Base-by-base conservation (phyloP, 345 rosid genomes). In the Microcos paniculata region DNA sequence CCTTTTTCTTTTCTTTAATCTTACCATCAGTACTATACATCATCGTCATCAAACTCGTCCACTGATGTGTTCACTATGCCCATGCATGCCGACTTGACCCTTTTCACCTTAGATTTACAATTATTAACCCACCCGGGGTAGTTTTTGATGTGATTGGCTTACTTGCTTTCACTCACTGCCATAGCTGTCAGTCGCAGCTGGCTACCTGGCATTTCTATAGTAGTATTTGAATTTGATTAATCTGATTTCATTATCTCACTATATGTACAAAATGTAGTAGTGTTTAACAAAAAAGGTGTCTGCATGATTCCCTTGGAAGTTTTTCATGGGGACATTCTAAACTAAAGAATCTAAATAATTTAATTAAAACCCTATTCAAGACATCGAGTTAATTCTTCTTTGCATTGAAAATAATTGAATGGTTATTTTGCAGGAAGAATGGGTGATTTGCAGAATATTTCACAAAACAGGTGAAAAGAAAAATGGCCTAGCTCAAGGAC, bases 361-460 rank as follows among this genome's bases (percentile, higher is more conserved):
- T n/a, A n/a, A n/a, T n/a, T n/a, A n/a, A 52, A 52, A 52, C 0
- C 24, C 10, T 19, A 52, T 52, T 52, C 11, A n/a, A n/a, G n/a
- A n/a, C 56, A 51, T 51, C n/a, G n/a, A n/a, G n/a, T 18, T 18
- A 24, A n/a, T 53, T 13, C 8, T 16, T 45, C 16, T 48, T 55
- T 55, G n/a, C n/a, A n/a, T n/a, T n/a, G n/a, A n/a, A n/a, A n/a
- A n/a, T n/a, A n/a, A n/a, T 12, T 26, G 0, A 21, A 55, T 55
- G 59, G 28, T 40, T 48, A 2, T 79, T n/a, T 62, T 81, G 85
- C 86, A 95, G 99, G 98, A 93, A 83, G 99, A 93, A 79, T 91
- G 98, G 98, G 98, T 95, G 81, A 91, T 92, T 35, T 94, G 98
- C 81, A 86, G 98, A 77, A 94, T 92, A 69, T 90, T 88, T 80